Evolutionary conservation across 2,329 filamentous ascomycete genomes (phyloP), one percentile per base, ranked within the genome.

Genomic region (Raffaelea albimanens): DNA sequence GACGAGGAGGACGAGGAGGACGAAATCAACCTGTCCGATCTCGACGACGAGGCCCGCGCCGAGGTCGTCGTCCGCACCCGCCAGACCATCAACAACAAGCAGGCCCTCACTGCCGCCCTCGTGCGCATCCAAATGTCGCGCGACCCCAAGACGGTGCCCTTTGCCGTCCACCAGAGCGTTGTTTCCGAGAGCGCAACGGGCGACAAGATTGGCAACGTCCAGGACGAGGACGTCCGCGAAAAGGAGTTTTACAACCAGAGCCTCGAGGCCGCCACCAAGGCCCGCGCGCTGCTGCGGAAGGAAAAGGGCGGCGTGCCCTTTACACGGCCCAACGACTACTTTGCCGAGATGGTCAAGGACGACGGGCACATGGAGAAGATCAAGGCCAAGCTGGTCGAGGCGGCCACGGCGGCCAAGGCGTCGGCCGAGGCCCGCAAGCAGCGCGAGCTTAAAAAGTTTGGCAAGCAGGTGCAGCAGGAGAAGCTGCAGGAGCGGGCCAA

Each of bases 301-400:
- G 91, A 96, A 65, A 29, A 29, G 25, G 25, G 25, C 25, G 84
- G 84, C 9, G 76, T 91, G 1, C 79, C 86, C 7, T 98, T 98
- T 68, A 84, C 87, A 23, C 79, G 93, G 10, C 93, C 93, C 3
- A 83, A 80, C 48, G 93, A 98, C 69, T 98, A 95, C 70, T 98
- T 98, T 59, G 93, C 93, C 40, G 93, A 98, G 74, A 98, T 97
- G 90, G 83, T 96, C 60, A 97, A 97, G 79, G 87, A 84, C 60
- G 93, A 98, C 63, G 91, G 94, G 59, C 93, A 96, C 67, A 98
- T 98, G 93, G 87, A 87, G 63, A 90, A 87, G 75, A 87, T 98
- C 63, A 94, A 94, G 75, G 80, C 83, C 60, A 95, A 94, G 75
- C 72, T 97, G 59, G 77, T 95, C 53, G 90, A 97, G 60, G 88